Conservation (phyloP, 495 filamentous ascomycete genomes). For the Hypoxylon trugodes region DNA sequence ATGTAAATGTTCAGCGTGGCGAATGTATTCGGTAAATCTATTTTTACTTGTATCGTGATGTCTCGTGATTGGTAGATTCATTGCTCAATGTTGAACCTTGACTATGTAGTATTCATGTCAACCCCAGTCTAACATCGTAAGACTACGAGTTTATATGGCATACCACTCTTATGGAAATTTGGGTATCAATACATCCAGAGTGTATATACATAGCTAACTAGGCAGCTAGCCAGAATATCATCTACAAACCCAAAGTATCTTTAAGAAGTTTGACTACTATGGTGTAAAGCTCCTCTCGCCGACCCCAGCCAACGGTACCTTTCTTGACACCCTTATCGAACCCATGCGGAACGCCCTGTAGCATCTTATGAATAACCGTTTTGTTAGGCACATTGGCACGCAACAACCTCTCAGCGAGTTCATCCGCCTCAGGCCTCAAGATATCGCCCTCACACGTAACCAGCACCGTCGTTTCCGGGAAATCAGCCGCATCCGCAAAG, state of each 20-base stretch:
- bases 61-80: no score
- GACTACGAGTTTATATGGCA: no score
- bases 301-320: conserved; percentile 7
- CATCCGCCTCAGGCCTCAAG: conserved; percentile 15
- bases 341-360: conserved; percentile 15
- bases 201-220: no score
- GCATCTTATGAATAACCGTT: conserved; percentile 4
- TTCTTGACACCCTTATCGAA: conserved; percentile 16
- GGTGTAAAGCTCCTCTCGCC: conserved; percentile 9
- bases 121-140: no score
- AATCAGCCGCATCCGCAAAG: conserved; percentile 20
- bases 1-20: not conserved
- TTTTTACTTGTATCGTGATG: not conserved
- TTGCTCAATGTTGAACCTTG: no score
- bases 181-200: no score
- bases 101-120: no score
- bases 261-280: conserved; percentile 5
- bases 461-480: conserved; percentile 18
- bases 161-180: no score
- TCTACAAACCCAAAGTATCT: no score
- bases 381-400: not conserved
- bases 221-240: no score
- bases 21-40: not conserved
- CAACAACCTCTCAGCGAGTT: not conserved
- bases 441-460: conserved; percentile 18